A percentile compares a stretch with the other conserved stretches of the same genome.
These are phyloP conservation scores for Globisporangium perplexum DNA, from an alignment of 352 stramenopile genomes.

Conservation along the genomic window DNA sequence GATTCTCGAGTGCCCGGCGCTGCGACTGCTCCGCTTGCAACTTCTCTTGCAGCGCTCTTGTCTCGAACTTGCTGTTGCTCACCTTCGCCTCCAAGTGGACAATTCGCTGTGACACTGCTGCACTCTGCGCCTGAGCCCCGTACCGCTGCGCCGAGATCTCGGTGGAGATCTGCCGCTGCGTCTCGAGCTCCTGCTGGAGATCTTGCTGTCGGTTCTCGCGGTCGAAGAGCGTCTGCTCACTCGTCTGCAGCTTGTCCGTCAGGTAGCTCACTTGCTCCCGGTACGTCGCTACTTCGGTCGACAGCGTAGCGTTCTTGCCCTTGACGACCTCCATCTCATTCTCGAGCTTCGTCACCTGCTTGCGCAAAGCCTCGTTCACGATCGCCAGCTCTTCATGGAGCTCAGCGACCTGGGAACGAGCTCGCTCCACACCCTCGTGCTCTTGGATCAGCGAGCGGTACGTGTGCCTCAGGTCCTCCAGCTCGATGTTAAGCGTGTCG, in stretches of 20 bases:
- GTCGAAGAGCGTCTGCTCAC: slow-evolving; percentile 35
- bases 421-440: slow-evolving; percentile 61
- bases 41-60: slow-evolving; percentile 56
- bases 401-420: slow-evolving; percentile 41
- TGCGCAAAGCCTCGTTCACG: slow-evolving; percentile 64
- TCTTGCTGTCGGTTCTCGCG: slow-evolving; percentile 18
- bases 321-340: slow-evolving; percentile 46
- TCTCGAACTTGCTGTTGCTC: slow-evolving; percentile 62
- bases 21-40: slow-evolving; percentile 46
- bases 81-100: slow-evolving; percentile 73
- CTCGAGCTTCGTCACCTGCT: slow-evolving; percentile 47
- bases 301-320: slow-evolving; percentile 51
- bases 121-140: slow-evolving; percentile 68
- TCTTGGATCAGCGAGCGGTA: slow-evolving; percentile 73
- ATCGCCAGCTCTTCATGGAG: slow-evolving; percentile 51
- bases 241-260: slow-evolving; percentile 60
- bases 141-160: slow-evolving; percentile 79
- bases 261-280: slow-evolving; percentile 78
- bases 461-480: slow-evolving; percentile 69
- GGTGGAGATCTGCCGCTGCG: slow-evolving; percentile 63
- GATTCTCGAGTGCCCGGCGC: slow-evolving; percentile 51
- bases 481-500: slow-evolving; percentile 65
- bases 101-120: slow-evolving; percentile 67
- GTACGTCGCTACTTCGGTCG: slow-evolving; percentile 53
- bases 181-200: slow-evolving; percentile 35